phyloP scores from a whole-genome alignment of 768 basidiomycete genomes.

The Pleurotus sapidus region DNA sequence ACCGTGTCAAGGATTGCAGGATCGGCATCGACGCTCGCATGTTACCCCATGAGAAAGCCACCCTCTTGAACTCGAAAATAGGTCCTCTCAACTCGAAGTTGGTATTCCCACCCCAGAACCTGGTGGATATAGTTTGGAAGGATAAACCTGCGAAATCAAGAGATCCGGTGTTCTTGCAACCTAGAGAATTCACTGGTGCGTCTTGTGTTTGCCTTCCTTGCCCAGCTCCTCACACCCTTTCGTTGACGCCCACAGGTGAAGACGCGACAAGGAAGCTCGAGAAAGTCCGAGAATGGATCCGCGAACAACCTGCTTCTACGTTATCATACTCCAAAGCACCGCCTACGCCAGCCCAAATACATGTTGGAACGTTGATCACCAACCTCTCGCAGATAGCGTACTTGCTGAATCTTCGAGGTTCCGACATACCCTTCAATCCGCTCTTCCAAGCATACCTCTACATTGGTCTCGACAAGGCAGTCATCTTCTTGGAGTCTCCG shows the following conservation, averaged over 20 bases:
- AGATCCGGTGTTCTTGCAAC: constrained; percentile 64
- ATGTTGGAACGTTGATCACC: constrained; percentile 65
- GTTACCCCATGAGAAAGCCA: constrained; percentile 71
- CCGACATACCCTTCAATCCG: constrained; percentile 89
- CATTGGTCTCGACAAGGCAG: constrained; percentile 55
- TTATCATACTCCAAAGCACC: constrained; percentile 61
- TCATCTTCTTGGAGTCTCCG: constrained; percentile 73
- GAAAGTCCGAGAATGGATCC: constrained; percentile 70
- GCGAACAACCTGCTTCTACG: constrained; percentile 51
- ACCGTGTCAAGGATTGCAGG: constrained; percentile 41
- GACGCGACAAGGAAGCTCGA: constrained; percentile 70
- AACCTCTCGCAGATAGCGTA: constrained; percentile 80
- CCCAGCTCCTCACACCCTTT: not conserved
- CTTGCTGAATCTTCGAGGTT: constrained; percentile 83
- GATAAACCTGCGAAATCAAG: constrained; percentile 70
- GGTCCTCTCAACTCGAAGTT: constrained; percentile 57
- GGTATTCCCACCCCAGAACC: constrained; percentile 78
- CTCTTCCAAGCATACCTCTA: constrained; percentile 88
- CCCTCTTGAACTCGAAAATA: constrained; percentile 56
- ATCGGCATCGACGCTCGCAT: constrained; percentile 87
- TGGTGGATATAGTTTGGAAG: constrained; percentile 81
- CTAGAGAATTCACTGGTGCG: constrained; percentile 66
- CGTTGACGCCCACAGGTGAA: constrained; percentile 34
- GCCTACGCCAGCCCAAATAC: constrained; percentile 58
- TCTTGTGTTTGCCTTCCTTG: not conserved